Percentiles rank a stretch among this genome's conserved stretches.
phyloP scores from a whole-genome alignment of 2,329 filamentous ascomycete genomes.

The Aureobasidium vineae region DNA sequence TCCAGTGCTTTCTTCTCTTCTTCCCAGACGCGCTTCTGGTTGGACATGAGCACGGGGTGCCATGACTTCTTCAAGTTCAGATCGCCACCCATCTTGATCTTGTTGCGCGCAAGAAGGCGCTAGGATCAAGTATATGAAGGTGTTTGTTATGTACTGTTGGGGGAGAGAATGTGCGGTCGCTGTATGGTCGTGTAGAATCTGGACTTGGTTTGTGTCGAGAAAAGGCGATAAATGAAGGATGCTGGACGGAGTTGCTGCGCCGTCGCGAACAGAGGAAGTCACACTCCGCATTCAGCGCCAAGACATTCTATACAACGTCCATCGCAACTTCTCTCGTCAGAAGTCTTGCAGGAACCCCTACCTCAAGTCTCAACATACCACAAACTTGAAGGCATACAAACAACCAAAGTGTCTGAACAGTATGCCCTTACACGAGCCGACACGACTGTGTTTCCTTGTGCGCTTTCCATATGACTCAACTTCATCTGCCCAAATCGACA shows the following conservation, averaged over 20 bases:
- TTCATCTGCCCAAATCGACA: background rate
- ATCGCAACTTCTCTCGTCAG: background rate
- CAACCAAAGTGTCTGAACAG: no score
- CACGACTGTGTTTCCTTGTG: no score
- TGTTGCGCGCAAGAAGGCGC: constrained; percentile 30
- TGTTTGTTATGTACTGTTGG: background rate
- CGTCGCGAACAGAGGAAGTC: background rate
- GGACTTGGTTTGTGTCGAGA: background rate
- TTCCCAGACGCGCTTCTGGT: constrained; percentile 86
- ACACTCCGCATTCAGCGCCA: constrained; percentile 7
- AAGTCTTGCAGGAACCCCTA: no score
- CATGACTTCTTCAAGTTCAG: constrained; percentile 91
- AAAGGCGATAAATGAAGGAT: background rate
- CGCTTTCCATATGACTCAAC: background rate
- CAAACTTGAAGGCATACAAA: no score
- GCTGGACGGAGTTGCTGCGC: background rate
- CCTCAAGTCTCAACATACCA: no score
- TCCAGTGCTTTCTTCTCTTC: constrained; percentile 90
- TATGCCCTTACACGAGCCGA: no score
- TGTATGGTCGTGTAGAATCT: background rate
- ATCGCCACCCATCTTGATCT: constrained; percentile 79
- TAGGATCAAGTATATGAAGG: constrained; percentile 32
- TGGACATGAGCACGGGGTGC: constrained; percentile 86
- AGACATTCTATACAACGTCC: constrained; percentile 1
- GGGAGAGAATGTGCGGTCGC: background rate